Conservation (phyloP, 768 basidiomycete genomes). For the Suillus discolor region DNA sequence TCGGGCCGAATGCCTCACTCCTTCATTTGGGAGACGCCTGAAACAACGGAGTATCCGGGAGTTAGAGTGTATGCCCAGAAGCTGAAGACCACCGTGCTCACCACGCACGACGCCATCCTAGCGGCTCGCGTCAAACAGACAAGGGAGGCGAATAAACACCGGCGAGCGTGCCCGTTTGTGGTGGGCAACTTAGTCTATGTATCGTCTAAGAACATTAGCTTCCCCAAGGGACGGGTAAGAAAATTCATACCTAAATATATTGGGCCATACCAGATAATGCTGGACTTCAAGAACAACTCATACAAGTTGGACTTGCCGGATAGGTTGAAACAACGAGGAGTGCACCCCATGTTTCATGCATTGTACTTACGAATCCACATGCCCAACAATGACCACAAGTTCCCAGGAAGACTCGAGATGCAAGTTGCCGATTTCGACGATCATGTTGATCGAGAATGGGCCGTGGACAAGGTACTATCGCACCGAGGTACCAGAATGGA, state of each 20-base stretch:
- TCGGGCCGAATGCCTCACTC: conserved; percentile 31
- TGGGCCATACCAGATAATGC: conserved; percentile 32
- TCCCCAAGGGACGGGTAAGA: conserved; percentile 32
- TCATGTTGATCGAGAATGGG: no score
- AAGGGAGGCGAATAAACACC: conserved; percentile 25
- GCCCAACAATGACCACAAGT: no score
- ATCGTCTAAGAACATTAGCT: conserved; percentile 35
- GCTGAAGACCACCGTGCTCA: conserved; percentile 7
- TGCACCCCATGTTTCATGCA: conserved; percentile 35
- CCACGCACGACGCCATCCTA: conserved; percentile 28
- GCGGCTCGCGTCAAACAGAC: conserved; percentile 29
- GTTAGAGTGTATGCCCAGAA: conserved; percentile 23
- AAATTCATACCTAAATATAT: conserved; percentile 38
- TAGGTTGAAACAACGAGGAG: conserved; percentile 26
- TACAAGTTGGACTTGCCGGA: conserved; percentile 30
- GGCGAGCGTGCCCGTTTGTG: conserved; percentile 16
- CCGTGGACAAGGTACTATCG: no score
- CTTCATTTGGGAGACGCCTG: conserved; percentile 28
- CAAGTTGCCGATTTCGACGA: no score
- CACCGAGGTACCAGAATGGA: background rate
- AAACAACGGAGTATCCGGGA: conserved; percentile 23
- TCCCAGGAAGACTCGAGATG: no score
- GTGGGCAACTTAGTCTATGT: conserved; percentile 35
- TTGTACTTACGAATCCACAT: conserved; percentile 30
- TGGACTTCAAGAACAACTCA: conserved; percentile 15